These are phyloP conservation scores for Rheum nobile DNA, from an alignment of 148 eudicot species.

Conservation along the genomic window DNA sequence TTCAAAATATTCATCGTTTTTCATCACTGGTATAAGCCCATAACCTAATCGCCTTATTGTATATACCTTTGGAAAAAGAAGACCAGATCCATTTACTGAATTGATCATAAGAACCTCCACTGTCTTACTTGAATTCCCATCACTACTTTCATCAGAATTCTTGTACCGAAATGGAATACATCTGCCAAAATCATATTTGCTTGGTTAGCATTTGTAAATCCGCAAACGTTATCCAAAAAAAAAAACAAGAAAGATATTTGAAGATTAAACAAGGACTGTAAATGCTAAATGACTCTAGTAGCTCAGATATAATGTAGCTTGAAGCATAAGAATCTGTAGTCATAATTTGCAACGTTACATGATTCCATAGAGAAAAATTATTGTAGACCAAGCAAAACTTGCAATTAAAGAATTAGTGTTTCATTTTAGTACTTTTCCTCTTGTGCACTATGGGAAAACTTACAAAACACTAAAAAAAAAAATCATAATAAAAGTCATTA, in stretches of 20 bases:
- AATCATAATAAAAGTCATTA: neutral
- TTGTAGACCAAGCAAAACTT: neutral
- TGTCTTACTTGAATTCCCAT: constrained; percentile 19
- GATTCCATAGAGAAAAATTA: neutral
- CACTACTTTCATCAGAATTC: constrained; percentile 9
- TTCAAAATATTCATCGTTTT: too few species aligned
- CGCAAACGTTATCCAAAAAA: neutral
- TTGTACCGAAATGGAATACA: constrained; percentile 10
- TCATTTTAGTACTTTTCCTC: neutral
- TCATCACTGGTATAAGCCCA: too few species aligned
- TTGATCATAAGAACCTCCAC: constrained; percentile 62
- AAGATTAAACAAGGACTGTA: neutral
- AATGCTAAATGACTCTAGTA: neutral
- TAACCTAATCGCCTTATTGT: too few species aligned
- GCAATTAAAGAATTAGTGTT: neutral
- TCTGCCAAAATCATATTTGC: neutral
- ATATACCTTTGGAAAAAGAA: constrained; percentile 59
- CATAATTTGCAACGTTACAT: neutral
- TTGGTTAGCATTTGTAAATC: neutral
- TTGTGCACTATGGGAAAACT: too few species aligned
- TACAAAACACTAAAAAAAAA: neutral
- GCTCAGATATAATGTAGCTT: neutral
- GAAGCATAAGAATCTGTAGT: neutral
- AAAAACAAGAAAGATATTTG: neutral
- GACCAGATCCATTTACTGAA: constrained; percentile 50